A percentile compares a stretch with the other conserved stretches of the same genome.
These are phyloP conservation scores for Aspergillus novofumigatus DNA, from an alignment of 2,329 filamentous ascomycete species.

Conservation along the genomic window DNA sequence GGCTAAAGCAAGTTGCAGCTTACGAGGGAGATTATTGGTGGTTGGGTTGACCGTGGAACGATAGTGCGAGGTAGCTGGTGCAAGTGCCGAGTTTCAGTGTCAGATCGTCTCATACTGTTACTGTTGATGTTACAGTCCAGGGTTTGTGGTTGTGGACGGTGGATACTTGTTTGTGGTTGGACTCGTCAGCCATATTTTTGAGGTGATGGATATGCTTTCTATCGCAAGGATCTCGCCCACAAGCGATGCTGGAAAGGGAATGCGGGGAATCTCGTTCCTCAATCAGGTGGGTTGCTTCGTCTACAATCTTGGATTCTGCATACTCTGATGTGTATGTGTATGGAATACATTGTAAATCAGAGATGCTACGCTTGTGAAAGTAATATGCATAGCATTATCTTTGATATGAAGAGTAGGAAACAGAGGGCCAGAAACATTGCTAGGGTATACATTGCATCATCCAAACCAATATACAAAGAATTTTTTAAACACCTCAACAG, in stretches of 20 bases:
- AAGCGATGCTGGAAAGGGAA: too few relatives aligned
- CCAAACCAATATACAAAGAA: not conserved
- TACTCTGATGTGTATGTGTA: too few relatives aligned
- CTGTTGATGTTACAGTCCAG: not conserved
- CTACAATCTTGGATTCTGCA: too few relatives aligned
- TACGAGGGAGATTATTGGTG: not conserved
- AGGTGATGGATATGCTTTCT: too few relatives aligned
- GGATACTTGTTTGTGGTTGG: too few relatives aligned
- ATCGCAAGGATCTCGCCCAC: too few relatives aligned
- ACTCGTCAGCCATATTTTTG: too few relatives aligned
- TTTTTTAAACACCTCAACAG: not conserved
- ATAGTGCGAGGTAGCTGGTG: not conserved
- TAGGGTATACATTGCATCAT: not conserved
- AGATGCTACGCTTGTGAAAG: not conserved
- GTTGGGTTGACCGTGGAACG: not conserved
- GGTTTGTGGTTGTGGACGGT: not conserved
- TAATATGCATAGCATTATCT: not conserved
- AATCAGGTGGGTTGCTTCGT: not conserved
- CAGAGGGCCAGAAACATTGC: not conserved
- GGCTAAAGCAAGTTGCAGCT: too few relatives aligned
- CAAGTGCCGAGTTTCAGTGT: not conserved
- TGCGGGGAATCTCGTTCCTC: too few relatives aligned
- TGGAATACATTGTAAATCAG: too few relatives aligned
- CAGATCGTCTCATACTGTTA: not conserved
- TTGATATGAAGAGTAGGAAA: not conserved